Percentiles rank a stretch among this genome's conserved stretches.
Evolutionary conservation across 2,329 filamentous ascomycete genomes (phyloP).

Genomic region (Alternaria sp.): DNA sequence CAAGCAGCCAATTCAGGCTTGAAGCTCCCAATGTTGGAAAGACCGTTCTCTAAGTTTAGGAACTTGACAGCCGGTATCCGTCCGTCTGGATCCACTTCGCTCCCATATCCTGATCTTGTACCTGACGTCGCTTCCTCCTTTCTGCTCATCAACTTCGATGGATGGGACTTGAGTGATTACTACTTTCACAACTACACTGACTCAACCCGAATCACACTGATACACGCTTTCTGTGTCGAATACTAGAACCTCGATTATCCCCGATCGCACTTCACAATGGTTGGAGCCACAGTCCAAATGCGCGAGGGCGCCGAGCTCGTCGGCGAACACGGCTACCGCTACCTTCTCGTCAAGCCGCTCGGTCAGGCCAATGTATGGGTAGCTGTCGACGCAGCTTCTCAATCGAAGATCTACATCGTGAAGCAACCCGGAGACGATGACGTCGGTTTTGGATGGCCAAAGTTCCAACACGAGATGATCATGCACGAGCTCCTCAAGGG

Average conservation of each 20-base stretch:
- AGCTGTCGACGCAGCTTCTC: slow-evolving; percentile 15
- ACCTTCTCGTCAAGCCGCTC: slow-evolving; percentile 14
- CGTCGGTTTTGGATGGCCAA: slow-evolving; percentile 10
- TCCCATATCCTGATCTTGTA: neutral
- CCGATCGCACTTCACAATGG: neutral
- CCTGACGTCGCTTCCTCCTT: neutral
- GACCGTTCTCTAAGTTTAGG: neutral
- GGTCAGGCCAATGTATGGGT: slow-evolving; percentile 17
- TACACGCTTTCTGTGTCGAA: neutral
- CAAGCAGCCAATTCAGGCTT: slow-evolving; percentile 8
- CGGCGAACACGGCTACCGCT: slow-evolving; percentile 14
- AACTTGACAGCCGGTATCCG: slow-evolving; percentile 6
- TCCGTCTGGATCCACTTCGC: neutral
- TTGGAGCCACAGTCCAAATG: slow-evolving; percentile 5
- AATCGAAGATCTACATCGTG: slow-evolving; percentile 16
- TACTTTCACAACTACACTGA: neutral
- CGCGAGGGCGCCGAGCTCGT: slow-evolving; percentile 16
- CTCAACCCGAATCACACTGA: neutral
- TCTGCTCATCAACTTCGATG: neutral
- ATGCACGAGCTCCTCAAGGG: slow-evolving; percentile 18
- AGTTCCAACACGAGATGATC: slow-evolving; percentile 17
- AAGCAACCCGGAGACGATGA: slow-evolving; percentile 17
- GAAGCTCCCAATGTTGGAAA: neutral
- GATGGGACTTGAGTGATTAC: neutral
- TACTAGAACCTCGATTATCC: neutral